Conservation (phyloP, 768 basidiomycete species). For the Candolleomyces efflorescens region DNA sequence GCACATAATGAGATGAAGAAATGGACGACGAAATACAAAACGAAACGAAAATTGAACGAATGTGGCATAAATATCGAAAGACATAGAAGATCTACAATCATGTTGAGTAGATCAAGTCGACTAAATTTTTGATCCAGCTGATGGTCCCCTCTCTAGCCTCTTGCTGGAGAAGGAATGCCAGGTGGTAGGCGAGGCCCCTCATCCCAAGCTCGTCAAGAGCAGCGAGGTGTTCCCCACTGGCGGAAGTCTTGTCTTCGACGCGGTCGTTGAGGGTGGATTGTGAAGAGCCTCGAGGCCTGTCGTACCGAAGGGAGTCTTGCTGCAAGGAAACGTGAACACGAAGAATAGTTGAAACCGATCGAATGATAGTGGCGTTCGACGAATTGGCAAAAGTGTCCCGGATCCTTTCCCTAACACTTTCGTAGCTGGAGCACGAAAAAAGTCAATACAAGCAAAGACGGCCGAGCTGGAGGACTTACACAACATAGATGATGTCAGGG, state of each 20-base stretch:
- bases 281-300: conserved; percentile 37
- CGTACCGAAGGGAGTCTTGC: conserved; percentile 41
- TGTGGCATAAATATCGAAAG: conserved; percentile 1
- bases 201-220: conserved; percentile 70
- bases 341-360: conserved; percentile 72
- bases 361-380: conserved; percentile 67
- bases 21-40: conserved; percentile 6
- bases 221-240: conserved; percentile 47
- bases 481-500: conserved; percentile 69
- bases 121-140: conserved; percentile 63
- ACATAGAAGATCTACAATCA: neutral
- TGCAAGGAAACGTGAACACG: conserved; percentile 44
- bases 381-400: conserved; percentile 68
- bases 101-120: conserved; percentile 22
- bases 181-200: conserved; percentile 70
- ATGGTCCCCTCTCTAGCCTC: conserved; percentile 60
- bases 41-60: conserved; percentile 6
- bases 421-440: conserved; percentile 50
- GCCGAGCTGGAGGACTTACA: conserved; percentile 45
- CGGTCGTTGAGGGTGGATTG: conserved; percentile 56
- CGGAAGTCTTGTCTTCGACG: conserved; percentile 48
- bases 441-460: conserved; percentile 9
- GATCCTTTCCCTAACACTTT: conserved; percentile 70
- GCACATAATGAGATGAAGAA: neutral
- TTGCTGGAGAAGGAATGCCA: conserved; percentile 62